These are phyloP conservation scores for Clarireedia homoeocarpa DNA, from an alignment of 2,329 filamentous ascomycete species.

Conservation along the genomic window DNA sequence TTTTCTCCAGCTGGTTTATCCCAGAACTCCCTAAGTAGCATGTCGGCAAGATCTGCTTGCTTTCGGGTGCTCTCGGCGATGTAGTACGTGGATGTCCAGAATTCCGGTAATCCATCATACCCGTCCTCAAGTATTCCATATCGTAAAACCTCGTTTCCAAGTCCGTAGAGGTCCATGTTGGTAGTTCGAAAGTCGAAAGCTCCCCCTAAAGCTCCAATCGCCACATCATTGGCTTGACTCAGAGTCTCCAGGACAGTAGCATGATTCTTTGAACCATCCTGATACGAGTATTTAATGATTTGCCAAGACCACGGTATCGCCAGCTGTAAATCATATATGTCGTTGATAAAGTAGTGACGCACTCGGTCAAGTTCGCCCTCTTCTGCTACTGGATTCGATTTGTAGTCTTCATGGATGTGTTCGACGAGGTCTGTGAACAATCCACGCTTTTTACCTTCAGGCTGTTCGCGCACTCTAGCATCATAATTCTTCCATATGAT, in stretches of 20 bases:
- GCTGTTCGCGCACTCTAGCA: constrained; percentile 50
- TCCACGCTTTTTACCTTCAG: constrained; percentile 55
- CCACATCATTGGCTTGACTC: constrained; percentile 66
- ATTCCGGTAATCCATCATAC: constrained; percentile 64
- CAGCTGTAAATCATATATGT: constrained; percentile 63
- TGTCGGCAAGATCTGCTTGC: constrained; percentile 45
- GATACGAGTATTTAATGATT: constrained; percentile 65
- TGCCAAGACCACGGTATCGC: constrained; percentile 75
- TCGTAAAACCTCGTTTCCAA: constrained; percentile 57
- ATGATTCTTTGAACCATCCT: constrained; percentile 50
- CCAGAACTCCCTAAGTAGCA: constrained; percentile 28
- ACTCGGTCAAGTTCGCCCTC: constrained; percentile 70
- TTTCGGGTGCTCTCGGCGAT: constrained; percentile 55
- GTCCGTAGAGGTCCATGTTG: constrained; percentile 64
- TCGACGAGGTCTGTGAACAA: constrained; percentile 68
- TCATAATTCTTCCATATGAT: constrained; percentile 79
- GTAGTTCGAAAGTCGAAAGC: constrained; percentile 64
- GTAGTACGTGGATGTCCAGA: constrained; percentile 73
- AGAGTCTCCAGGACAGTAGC: constrained; percentile 30
- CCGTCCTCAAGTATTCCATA: constrained; percentile 55
- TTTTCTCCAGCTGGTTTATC: constrained; percentile 23
- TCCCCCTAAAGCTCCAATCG: constrained; percentile 54
- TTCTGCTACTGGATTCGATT: constrained; percentile 55
- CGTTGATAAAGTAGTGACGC: constrained; percentile 79
- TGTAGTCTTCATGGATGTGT: constrained; percentile 69